Evolutionary conservation across 441 rosid species (phyloP).

Genomic region (Syzygium syzygioides): DNA sequence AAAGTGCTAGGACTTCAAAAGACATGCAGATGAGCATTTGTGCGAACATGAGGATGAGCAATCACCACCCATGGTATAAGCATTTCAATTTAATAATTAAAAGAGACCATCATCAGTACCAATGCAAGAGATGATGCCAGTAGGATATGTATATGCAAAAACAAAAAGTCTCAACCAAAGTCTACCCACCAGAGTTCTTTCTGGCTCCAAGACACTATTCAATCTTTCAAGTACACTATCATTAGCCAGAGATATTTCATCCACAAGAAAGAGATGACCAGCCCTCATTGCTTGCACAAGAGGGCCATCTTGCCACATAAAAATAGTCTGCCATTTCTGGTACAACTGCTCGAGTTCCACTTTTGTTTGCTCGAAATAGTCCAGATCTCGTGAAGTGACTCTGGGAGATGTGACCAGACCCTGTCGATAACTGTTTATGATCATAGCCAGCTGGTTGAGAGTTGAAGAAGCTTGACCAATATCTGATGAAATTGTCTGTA

Average conservation of each 20-base stretch:
- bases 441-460: slow-evolving; percentile 37
- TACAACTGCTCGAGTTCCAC: slow-evolving; percentile 49
- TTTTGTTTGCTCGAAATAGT: slow-evolving; percentile 47
- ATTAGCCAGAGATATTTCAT: slow-evolving; percentile 99
- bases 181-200: slow-evolving; percentile 68
- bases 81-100: background rate
- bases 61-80: background rate
- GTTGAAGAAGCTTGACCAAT: slow-evolving; percentile 59
- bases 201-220: slow-evolving; percentile 97
- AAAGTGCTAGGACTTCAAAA: background rate
- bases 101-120: background rate
- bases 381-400: slow-evolving; percentile 41
- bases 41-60: background rate
- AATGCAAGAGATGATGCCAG: background rate
- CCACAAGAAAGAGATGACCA: slow-evolving; percentile 84
- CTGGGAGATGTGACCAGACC: slow-evolving; percentile 30
- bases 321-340: slow-evolving; percentile 79
- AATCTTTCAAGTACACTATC: slow-evolving; percentile 95
- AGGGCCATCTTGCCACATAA: slow-evolving; percentile 99
- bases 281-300: slow-evolving; percentile 92
- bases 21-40: background rate
- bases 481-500: slow-evolving; percentile 65
- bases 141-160: background rate
- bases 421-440: slow-evolving; percentile 35
- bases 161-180: background rate